Evolutionary conservation across 2,329 filamentous ascomycete species (phyloP).

Genomic region (Truncatella angustata): DNA sequence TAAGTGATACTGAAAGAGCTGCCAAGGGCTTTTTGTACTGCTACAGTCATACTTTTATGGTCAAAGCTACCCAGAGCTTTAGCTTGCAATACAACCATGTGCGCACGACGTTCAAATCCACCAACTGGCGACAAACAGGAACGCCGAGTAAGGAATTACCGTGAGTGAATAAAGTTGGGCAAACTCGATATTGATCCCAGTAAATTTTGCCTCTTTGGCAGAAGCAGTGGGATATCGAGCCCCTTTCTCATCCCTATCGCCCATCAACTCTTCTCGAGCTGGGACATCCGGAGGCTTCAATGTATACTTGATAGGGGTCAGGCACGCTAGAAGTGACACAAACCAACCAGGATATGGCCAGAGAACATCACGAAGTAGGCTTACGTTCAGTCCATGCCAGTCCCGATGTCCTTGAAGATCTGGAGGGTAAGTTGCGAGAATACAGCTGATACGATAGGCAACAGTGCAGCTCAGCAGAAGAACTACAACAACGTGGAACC

Average conservation of each 20-base stretch:
- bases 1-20: no score
- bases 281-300: background rate
- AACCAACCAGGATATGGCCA: background rate
- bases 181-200: background rate
- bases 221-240: background rate
- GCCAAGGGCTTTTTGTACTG: no score
- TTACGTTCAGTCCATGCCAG: background rate
- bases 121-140: background rate
- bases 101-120: background rate
- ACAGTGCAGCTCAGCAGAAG: background rate
- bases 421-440: background rate
- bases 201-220: background rate
- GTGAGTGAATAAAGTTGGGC: background rate
- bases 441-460: background rate
- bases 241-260: background rate
- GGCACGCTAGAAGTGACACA: background rate
- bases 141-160: background rate
- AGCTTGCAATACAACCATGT: no score
- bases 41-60: no score
- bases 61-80: no score
- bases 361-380: background rate
- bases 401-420: background rate
- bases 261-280: background rate
- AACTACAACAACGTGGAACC: background rate
- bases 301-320: background rate